Evolutionary conservation across 257 asterid species (phyloP).

Genomic region (Primulina tabacum): DNA sequence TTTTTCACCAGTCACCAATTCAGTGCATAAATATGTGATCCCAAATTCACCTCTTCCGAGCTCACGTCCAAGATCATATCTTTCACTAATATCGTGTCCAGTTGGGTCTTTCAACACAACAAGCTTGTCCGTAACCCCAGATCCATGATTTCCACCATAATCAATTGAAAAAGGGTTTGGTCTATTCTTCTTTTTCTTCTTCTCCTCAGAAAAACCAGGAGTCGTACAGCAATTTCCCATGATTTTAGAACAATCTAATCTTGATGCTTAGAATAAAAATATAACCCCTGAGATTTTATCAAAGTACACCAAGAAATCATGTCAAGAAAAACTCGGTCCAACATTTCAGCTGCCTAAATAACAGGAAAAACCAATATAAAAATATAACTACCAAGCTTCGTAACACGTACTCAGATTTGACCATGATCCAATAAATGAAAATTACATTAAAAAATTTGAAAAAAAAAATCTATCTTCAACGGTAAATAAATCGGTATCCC

Average conservation of each 20-base stretch:
- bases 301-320: slow-evolving; percentile 14
- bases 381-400: slow-evolving; percentile 13
- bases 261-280: slow-evolving; percentile 16
- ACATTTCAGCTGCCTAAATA: slow-evolving; percentile 11
- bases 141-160: slow-evolving; percentile 37
- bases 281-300: slow-evolving; percentile 22
- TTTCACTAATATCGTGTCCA: slow-evolving; percentile 40
- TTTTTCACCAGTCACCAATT: slow-evolving; percentile 47
- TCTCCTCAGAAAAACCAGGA: slow-evolving; percentile 35
- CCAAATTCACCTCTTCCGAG: slow-evolving; percentile 79
- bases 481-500: neutral
- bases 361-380: neutral
- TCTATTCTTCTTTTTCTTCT: slow-evolving; percentile 46
- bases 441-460: neutral
- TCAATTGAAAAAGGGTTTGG: slow-evolving; percentile 48
- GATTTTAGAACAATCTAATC: slow-evolving; percentile 28
- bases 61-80: slow-evolving; percentile 65
- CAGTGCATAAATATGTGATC: slow-evolving; percentile 61
- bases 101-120: slow-evolving; percentile 59
- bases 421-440: slow-evolving; percentile 15
- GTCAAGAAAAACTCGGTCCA: slow-evolving; percentile 15
- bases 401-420: slow-evolving; percentile 11
- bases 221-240: slow-evolving; percentile 74
- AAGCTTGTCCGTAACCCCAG: slow-evolving; percentile 42
- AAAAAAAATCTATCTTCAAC: neutral